Base-by-base conservation (phyloP, 345 rosid genomes). In the Tarenaya hassleriana region DNA sequence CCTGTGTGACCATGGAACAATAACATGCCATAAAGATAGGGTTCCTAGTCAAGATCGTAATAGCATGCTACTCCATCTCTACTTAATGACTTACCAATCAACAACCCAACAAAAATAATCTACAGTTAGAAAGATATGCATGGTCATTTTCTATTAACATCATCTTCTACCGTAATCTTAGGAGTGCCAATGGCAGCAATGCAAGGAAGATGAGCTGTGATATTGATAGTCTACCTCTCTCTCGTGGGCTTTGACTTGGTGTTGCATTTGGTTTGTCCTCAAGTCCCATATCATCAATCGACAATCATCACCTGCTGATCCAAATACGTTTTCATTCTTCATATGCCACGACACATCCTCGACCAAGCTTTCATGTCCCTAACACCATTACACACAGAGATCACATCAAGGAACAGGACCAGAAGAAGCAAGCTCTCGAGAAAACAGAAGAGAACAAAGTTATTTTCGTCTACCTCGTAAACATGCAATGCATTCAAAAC, bases 301-400 rank as follows among this genome's bases (percentile, higher is more conserved):
- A 59, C 97, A 76, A 73, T 85, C 98, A 78, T 83, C 95, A 19
- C 94, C 87, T 0, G 81, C 88, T 24, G 97, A 92, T 15, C 95
- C 97, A 66, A 92, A 88, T 54, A 92, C 58, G 45, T 71, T 75
- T 48, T 83, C 94, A 41, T 88, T 75, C 79, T 81, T 81, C 77
- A 77, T 65, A 68, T 92, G 95, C 97, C 98, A 92, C 1, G 94
- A 70, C 8, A 83, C 98, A 64, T 88, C 95, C 67, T 75, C 97
- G 33, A 85, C 87, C 40, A 69, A 77, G 62, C 66, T 72, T 69
- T 77, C 74, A 58, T 92, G 97, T 53, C 84, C 95, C 98, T 85
- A 41, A 12, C 64, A 41, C 37, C 33, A 54, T 20, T 24, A 17
- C 44, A 17, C 60, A 59, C 17, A 31, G 41, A 37, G 3, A 37